phyloP scores from a whole-genome alignment of 2,329 filamentous ascomycete genomes.

The Moelleriella libera region DNA sequence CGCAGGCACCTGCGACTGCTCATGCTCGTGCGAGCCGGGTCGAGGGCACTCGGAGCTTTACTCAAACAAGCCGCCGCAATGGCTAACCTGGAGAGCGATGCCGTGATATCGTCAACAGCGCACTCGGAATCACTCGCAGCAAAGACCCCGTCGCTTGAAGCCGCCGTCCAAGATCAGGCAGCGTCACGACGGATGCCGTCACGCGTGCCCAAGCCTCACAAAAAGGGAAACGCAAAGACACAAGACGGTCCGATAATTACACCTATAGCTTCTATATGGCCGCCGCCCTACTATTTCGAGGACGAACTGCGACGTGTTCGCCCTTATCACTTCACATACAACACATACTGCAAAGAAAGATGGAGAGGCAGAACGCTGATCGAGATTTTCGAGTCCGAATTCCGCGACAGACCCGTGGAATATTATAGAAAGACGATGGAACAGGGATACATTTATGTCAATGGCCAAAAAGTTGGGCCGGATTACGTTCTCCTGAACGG shows the following conservation, averaged over 20 bases:
- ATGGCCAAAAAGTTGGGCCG: constrained; percentile 55
- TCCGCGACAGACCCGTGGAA: constrained; percentile 69
- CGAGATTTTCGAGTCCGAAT: constrained; percentile 84
- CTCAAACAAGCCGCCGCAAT: constrained; percentile 5
- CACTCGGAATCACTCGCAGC: constrained; percentile 2
- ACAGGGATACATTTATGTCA: constrained; percentile 63
- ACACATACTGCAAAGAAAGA: constrained; percentile 85
- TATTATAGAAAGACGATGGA: constrained; percentile 85
- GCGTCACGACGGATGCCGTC: constrained; percentile 1
- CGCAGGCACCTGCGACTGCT: background rate
- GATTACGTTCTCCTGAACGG: constrained; percentile 72
- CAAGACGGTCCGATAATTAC: background rate
- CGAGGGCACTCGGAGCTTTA: constrained; percentile 5
- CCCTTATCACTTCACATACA: constrained; percentile 89
- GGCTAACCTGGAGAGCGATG: constrained; percentile 2
- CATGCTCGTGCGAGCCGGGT: constrained; percentile 7
- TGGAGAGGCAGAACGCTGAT: constrained; percentile 74
- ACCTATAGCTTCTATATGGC: constrained; percentile 21
- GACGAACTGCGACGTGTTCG: constrained; percentile 68
- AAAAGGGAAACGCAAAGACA: background rate
- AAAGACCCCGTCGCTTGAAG: constrained; percentile 1
- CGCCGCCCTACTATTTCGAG: constrained; percentile 67
- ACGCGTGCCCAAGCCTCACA: background rate
- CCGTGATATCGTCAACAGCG: constrained; percentile 1
- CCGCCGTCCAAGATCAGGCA: background rate